Percentiles rank a stretch among this genome's conserved stretches.
Evolutionary conservation across 2,329 filamentous ascomycete genomes (phyloP).

Genomic region (Dendrostoma leiphaemia): DNA sequence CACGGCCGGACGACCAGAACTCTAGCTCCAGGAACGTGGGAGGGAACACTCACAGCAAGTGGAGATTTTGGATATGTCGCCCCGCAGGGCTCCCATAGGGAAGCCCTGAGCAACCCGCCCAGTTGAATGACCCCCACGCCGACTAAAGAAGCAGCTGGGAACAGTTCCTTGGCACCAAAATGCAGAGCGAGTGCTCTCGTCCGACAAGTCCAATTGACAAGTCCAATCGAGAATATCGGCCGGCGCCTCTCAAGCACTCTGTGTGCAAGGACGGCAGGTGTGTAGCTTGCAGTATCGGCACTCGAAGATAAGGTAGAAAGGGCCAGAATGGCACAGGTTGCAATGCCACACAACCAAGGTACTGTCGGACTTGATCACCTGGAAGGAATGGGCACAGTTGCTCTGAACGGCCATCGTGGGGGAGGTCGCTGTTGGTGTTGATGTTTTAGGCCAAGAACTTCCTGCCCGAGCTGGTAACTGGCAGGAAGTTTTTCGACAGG

Average conservation of each 20-base stretch:
- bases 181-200: neutral
- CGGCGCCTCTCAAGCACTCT: slow-evolving; percentile 33
- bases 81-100: neutral
- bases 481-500: slow-evolving; percentile 3
- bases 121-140: slow-evolving; percentile 7
- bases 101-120: neutral
- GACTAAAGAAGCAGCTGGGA: slow-evolving; percentile 1
- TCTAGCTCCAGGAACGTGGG: neutral
- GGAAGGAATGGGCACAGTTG: slow-evolving; percentile 61
- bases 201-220: slow-evolving; percentile 3
- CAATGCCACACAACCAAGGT: slow-evolving; percentile 66
- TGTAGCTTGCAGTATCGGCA: slow-evolving; percentile 68
- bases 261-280: slow-evolving; percentile 58
- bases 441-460: neutral
- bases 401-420: slow-evolving; percentile 51
- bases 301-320: slow-evolving; percentile 68
- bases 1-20: slow-evolving; percentile 1
- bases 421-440: slow-evolving; percentile 4
- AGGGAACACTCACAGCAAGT: slow-evolving; percentile 7
- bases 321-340: slow-evolving; percentile 61
- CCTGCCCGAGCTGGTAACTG: slow-evolving; percentile 6
- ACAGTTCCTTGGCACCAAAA: neutral
- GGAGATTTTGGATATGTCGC: neutral
- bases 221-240: neutral
- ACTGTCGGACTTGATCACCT: slow-evolving; percentile 65